Base-by-base conservation (phyloP, 768 basidiomycete genomes). In the Clitopilus hobsonii region DNA sequence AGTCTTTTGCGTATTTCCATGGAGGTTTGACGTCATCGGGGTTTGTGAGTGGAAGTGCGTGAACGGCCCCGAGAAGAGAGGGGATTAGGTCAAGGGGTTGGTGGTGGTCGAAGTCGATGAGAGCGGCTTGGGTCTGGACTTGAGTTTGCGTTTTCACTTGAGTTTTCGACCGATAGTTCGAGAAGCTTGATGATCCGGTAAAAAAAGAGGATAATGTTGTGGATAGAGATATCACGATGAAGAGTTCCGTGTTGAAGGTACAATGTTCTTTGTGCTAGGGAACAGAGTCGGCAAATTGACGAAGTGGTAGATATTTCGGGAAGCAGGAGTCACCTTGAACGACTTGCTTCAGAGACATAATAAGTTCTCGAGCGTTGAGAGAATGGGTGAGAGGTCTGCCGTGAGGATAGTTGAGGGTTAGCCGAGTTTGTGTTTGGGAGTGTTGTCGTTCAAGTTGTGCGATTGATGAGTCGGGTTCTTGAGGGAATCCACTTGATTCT, bases 121-220 rank as follows among this genome's bases (percentile, higher is more conserved):
- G 38, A 22, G 32, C 24, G 16, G 26, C 53, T 27, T 54, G 24
- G 2, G 23, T n/a, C n/a, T n/a, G n/a, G n/a, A n/a, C n/a, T n/a
- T n/a, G n/a, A n/a, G n/a, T n/a, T n/a, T n/a, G n/a, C n/a, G n/a
- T n/a, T n/a, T n/a, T n/a, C n/a, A n/a, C n/a, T n/a, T n/a, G n/a
- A n/a, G n/a, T n/a, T n/a, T n/a, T n/a, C n/a, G n/a, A n/a, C n/a
- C n/a, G n/a, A n/a, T n/a, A n/a, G n/a, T 8, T 25, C 20, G 7
- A 25, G 36, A n/a, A 26, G 18, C 25, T n/a, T 11, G 32, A 22
- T 16, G 32, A n/a, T n/a, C 13, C 10, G 20, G 32, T 14, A 23
- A 54, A n/a, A n/a, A n/a, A n/a, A n/a, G n/a, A n/a, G n/a, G 32
- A 54, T 54, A 16, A 54, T 45, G 25, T 54, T 54, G 2, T 27